Evolutionary conservation across 1,139 yeast genomes (phyloP).

Genomic region (Debaryomyces robertsiae): DNA sequence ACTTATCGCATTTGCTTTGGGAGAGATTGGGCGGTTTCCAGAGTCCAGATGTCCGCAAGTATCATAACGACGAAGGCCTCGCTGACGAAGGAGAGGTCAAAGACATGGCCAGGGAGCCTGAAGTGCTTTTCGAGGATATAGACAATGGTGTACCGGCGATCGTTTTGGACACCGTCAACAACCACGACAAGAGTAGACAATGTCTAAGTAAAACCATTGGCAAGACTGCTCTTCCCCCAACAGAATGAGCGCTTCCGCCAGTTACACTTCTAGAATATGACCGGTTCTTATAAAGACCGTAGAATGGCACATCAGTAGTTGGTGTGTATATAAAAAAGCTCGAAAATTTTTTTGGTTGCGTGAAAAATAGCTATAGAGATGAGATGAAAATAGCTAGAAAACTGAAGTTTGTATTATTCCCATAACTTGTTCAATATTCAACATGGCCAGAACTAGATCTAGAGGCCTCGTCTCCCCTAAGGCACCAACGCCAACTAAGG

Average conservation of each 20-base stretch:
- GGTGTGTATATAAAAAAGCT: conserved; percentile 7
- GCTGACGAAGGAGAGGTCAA: conserved; percentile 14
- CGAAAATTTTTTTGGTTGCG: conserved; percentile 7
- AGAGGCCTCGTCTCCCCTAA: conserved; percentile 26
- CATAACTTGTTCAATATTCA: not conserved
- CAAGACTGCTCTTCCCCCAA: conserved; percentile 23
- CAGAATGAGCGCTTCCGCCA: not conserved
- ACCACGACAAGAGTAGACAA: conserved; percentile 9
- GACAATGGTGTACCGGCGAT: conserved; percentile 43
- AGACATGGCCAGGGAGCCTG: conserved; percentile 26
- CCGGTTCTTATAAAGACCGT: not conserved
- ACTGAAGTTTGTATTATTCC: conserved; percentile 1
- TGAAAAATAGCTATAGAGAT: conserved; percentile 6
- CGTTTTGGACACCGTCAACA: conserved; percentile 31
- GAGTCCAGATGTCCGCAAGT: conserved; percentile 37
- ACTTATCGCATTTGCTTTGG: conserved; percentile 47
- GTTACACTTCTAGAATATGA: too few relatives aligned
- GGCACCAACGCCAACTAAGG: conserved; percentile 19
- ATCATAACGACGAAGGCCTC: conserved; percentile 21
- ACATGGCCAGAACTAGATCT: conserved; percentile 38
- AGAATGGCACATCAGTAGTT: conserved; percentile 1
- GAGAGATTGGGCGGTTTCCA: conserved; percentile 46
- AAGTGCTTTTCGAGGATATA: conserved; percentile 41
- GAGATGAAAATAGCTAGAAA: conserved; percentile 8
- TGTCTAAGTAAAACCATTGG: conserved; percentile 12